Evolutionary conservation across 2,329 filamentous ascomycete species (phyloP), one percentile per base, ranked within the genome.

Genomic region (Scedosporium boydii): DNA sequence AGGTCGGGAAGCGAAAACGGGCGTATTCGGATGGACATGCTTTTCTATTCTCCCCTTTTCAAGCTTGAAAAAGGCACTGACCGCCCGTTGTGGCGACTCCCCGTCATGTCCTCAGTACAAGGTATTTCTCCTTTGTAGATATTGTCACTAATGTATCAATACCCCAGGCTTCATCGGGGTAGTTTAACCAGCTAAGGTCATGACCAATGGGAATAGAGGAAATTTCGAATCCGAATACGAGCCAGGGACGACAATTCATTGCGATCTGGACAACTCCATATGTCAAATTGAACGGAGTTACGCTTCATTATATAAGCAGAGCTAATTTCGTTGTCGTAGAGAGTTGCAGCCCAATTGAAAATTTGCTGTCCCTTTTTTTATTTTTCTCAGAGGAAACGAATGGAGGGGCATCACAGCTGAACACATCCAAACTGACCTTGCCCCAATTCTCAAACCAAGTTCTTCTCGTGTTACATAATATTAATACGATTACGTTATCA

Each of bases 1-100:
- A 58, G 61, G 55, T 41, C 62, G 61, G 64, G 56, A 63, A 59
- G 60, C 46, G 64, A 61, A 34, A 61, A 53, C 60, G 64, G 16
- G 44, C 44, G 44, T 48, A 48, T 48, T 48, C 44, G 44, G 44
- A 21, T 48, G 16, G 44, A n/a, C 44, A 21, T 18, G 16, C 44
- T 48, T 48, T 48, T 48, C 9, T 21, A 18, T n/a, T 56, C 14
- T 21, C 51, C 51, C 51, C 51, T 56, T 56, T 29, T 56, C 51
- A 29, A 56, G 51, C 51, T 56, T 23, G 2, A 29, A 56, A 56
- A 56, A 21, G 44, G 44, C 44, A 18, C 18, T n/a, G 44, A 21
- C 44, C n/a, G 16, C 44, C 18, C n/a, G 16, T 48, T 21, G 18
- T 21, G n/a, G 18, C 18, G 14, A 48, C 18, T 21, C 16, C 44